Conservation (phyloP, 306 rosid species). For the Medicago ruthenica region DNA sequence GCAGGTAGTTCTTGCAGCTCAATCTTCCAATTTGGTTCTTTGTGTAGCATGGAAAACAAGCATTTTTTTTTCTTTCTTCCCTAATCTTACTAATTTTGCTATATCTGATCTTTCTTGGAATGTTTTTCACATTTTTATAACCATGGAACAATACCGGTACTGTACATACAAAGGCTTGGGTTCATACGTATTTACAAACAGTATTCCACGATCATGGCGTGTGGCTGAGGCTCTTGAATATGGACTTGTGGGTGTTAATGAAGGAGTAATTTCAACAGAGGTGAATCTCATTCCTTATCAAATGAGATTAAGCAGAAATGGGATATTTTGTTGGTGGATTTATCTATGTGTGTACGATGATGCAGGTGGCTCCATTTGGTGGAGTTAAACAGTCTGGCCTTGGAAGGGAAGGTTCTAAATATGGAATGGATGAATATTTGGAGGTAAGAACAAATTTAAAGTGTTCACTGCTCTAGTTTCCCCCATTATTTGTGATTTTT, state of each 20-base stretch:
- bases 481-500: neutral
- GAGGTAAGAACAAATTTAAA: constrained; percentile 60
- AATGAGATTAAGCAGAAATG: constrained; percentile 9
- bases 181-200: constrained; percentile 85
- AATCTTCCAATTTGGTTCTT: constrained; percentile 28
- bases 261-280: constrained; percentile 95
- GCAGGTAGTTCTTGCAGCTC: constrained; percentile 68
- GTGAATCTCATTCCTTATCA: constrained; percentile 52
- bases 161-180: constrained; percentile 73
- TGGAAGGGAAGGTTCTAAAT: constrained; percentile 98
- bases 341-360: constrained; percentile 27
- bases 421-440: constrained; percentile 94
- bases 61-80: neutral
- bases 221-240: constrained; percentile 96
- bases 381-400: constrained; percentile 96
- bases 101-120: constrained; percentile 16
- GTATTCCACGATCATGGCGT: constrained; percentile 92
- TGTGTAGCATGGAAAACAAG: neutral
- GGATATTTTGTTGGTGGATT: constrained; percentile 23
- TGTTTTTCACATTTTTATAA: constrained; percentile 29
- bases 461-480: constrained; percentile 1
- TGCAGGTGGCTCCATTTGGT: constrained; percentile 98
- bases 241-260: constrained; percentile 93
- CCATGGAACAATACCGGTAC: constrained; percentile 14
- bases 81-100: neutral